A percentile compares a stretch with the other conserved stretches of the same genome.
These are phyloP conservation scores for Chrysanthemum makinoi DNA, from an alignment of 129 eudicot species.

Conservation along the genomic window DNA sequence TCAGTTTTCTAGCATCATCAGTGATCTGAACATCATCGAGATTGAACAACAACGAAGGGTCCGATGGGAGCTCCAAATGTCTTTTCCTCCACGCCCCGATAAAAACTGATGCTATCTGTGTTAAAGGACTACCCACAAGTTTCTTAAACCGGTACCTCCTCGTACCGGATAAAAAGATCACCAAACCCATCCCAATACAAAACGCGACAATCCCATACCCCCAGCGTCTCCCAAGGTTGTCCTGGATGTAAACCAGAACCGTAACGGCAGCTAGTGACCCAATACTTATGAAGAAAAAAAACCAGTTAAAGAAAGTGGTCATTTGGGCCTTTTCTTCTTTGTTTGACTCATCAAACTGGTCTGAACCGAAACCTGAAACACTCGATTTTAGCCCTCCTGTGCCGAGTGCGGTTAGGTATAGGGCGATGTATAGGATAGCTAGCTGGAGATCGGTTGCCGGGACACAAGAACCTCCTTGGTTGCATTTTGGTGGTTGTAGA, in stretches of 20 bases:
- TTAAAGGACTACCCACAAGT: slow-evolving; percentile 85
- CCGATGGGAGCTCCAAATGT: slow-evolving; percentile 65
- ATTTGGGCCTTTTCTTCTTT: slow-evolving; percentile 55
- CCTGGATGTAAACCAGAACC: slow-evolving; percentile 81
- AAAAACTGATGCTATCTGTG: slow-evolving; percentile 81
- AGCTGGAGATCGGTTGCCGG: slow-evolving; percentile 64
- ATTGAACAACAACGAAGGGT: slow-evolving; percentile 48
- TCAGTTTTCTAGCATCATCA: slow-evolving; percentile 40
- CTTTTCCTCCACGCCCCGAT: slow-evolving; percentile 82
- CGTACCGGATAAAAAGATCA: slow-evolving; percentile 73
- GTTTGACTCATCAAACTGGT: slow-evolving; percentile 82
- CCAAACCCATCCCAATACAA: slow-evolving; percentile 52
- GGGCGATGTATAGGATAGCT: slow-evolving; percentile 54
- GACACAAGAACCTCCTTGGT: slow-evolving; percentile 39
- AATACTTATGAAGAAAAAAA: slow-evolving; percentile 86
- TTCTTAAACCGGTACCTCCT: slow-evolving; percentile 82
- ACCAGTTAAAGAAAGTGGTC: slow-evolving; percentile 91
- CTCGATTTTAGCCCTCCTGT: slow-evolving; percentile 95
- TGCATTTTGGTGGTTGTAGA: slow-evolving; percentile 83
- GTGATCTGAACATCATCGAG: slow-evolving; percentile 39
- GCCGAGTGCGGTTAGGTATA: slow-evolving; percentile 90
- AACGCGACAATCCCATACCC: slow-evolving; percentile 87
- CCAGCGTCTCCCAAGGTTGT: slow-evolving; percentile 81
- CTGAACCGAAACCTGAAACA: slow-evolving; percentile 94
- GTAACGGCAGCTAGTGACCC: slow-evolving; percentile 87